Percentiles rank a stretch among this genome's conserved stretches.
phyloP scores from a whole-genome alignment of 2,329 filamentous ascomycete species.

The Verruconis gallopava region DNA sequence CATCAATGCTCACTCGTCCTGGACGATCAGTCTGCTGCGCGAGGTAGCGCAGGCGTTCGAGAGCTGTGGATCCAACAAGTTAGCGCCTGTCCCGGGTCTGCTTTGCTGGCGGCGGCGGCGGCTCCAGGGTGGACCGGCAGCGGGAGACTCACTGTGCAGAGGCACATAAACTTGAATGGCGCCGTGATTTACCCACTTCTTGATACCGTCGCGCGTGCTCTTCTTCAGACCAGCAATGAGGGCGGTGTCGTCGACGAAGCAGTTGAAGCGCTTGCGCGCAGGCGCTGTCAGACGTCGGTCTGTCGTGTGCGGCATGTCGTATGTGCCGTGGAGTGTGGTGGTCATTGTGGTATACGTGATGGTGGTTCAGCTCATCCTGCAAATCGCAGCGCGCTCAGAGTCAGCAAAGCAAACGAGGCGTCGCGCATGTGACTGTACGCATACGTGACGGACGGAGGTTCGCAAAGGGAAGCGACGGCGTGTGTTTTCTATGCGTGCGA shows the following conservation, averaged over 20 bases:
- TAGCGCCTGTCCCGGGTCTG: not conserved
- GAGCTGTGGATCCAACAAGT: slow-evolving; percentile 22
- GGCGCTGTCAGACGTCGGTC: slow-evolving; percentile 10
- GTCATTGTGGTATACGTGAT: too few species aligned
- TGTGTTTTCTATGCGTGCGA: too few species aligned
- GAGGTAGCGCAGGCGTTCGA: slow-evolving; percentile 32
- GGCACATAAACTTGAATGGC: slow-evolving; percentile 39
- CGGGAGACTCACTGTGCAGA: slow-evolving; percentile 32
- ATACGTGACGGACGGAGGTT: too few species aligned
- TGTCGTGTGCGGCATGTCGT: not conserved
- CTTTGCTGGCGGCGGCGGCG: not conserved
- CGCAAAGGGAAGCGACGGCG: too few species aligned
- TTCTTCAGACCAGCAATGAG: slow-evolving; percentile 38
- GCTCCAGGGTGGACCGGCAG: not conserved
- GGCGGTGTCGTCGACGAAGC: slow-evolving; percentile 39
- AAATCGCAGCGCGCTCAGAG: too few species aligned
- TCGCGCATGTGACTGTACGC: too few species aligned
- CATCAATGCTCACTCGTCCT: slow-evolving; percentile 27
- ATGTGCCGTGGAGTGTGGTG: not conserved
- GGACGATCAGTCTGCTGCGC: slow-evolving; percentile 27
- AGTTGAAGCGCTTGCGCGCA: slow-evolving; percentile 38
- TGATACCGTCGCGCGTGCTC: slow-evolving; percentile 38
- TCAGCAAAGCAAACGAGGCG: too few species aligned
- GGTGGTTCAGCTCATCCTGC: too few species aligned
- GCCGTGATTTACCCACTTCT: slow-evolving; percentile 37